phyloP scores from a whole-genome alignment of 2,329 filamentous ascomycete genomes.

The Aspergillus sp. region DNA sequence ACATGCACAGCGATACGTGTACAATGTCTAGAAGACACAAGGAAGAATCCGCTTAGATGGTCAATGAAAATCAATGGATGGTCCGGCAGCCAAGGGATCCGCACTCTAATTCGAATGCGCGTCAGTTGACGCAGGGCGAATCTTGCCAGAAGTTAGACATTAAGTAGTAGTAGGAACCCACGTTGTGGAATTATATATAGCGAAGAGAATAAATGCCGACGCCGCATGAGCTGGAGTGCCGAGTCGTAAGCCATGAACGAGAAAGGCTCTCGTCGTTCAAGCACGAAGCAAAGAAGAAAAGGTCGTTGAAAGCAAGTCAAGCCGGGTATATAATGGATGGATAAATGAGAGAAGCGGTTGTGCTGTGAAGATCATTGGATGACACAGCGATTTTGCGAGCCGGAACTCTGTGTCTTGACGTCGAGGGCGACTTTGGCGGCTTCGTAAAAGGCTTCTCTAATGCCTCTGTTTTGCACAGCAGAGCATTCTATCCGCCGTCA shows the following conservation, averaged over 20 bases:
- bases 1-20: conserved; percentile 4
- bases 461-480: conserved; percentile 95
- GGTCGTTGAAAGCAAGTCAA: neutral
- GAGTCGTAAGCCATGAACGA: conserved; percentile 8
- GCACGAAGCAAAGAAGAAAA: neutral
- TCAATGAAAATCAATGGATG: neutral
- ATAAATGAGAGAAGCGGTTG: conserved; percentile 13
- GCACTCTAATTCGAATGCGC: no score
- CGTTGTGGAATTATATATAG: conserved; percentile 26
- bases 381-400: conserved; percentile 38
- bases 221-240: conserved; percentile 19
- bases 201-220: conserved; percentile 19
- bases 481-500: conserved; percentile 73
- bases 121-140: neutral
- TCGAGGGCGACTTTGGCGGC: conserved; percentile 87
- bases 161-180: conserved; percentile 20
- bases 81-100: neutral
- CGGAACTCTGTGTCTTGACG: conserved; percentile 47
- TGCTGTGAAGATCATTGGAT: conserved; percentile 35
- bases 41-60: neutral
- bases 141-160: conserved; percentile 17
- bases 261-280: neutral
- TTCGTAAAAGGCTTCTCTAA: conserved; percentile 98
- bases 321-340: conserved; percentile 21
- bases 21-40: conserved; percentile 1